These are phyloP conservation scores for Brachypodium distachyon DNA, from an alignment of 202 grass and related monocot species.

Conservation along the genomic window DNA sequence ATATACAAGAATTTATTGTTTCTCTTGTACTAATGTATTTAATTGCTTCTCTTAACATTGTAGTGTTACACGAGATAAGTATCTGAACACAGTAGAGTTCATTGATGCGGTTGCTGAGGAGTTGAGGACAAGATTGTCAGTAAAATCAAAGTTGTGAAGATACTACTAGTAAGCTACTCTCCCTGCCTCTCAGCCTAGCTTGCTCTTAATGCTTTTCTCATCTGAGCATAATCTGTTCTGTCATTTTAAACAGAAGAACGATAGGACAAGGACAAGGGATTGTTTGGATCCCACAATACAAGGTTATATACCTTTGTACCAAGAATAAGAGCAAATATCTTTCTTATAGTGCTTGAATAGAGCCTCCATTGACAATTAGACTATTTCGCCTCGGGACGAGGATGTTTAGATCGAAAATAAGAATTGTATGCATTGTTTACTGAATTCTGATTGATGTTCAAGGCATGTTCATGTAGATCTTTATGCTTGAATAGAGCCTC, in stretches of 20 bases:
- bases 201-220: not conserved
- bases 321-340: not conserved
- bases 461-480: not conserved
- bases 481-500: not conserved
- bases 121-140: conserved; percentile 25
- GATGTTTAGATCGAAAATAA: not conserved
- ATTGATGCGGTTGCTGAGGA: conserved; percentile 49
- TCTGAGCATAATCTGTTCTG: not conserved
- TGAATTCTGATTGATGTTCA: not conserved
- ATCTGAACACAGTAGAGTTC: conserved; percentile 36
- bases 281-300: not conserved
- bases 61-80: conserved; percentile 35
- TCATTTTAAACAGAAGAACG: not conserved
- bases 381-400: not conserved
- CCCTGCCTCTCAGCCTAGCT: not conserved
- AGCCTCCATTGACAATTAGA: not conserved
- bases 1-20: not conserved
- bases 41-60: not conserved
- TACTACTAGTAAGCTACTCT: not conserved
- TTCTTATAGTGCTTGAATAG: not conserved
- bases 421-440: not conserved
- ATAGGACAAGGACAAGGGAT: not conserved
- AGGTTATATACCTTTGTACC: not conserved
- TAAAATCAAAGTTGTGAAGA: conserved; percentile 39
- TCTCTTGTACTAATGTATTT: not conserved